These are phyloP conservation scores for Daldinia decipiens DNA, from an alignment of 495 filamentous ascomycete species.

Conservation along the genomic window DNA sequence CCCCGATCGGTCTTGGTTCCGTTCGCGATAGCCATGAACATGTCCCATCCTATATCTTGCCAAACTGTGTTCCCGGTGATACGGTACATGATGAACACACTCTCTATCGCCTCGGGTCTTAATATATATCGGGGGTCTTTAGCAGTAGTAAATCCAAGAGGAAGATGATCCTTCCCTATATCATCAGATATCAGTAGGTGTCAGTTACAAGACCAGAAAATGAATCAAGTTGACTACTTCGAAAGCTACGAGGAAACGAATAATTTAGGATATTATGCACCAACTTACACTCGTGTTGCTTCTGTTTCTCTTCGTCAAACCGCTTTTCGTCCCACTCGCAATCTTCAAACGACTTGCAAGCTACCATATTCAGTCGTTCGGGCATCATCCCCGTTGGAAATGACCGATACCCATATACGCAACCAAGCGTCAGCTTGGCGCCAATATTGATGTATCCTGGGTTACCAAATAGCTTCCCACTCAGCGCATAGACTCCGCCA, in stretches of 20 bases:
- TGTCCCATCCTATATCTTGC: slow-evolving; percentile 76
- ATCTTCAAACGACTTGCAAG: slow-evolving; percentile 67
- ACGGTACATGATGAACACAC: slow-evolving; percentile 76
- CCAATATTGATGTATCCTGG: slow-evolving; percentile 77
- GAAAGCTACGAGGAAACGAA: background rate
- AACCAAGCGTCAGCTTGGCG: slow-evolving; percentile 81
- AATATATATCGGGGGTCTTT: slow-evolving; percentile 58
- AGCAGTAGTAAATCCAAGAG: slow-evolving; percentile 52
- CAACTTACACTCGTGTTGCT: slow-evolving; percentile 45
- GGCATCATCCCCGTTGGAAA: slow-evolving; percentile 89
- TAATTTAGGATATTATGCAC: background rate
- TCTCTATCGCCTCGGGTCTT: slow-evolving; percentile 72
- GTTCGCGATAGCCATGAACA: slow-evolving; percentile 73
- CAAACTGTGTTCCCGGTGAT: slow-evolving; percentile 71
- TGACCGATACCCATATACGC: slow-evolving; percentile 83
- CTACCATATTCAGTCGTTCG: slow-evolving; percentile 70
- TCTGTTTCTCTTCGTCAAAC: slow-evolving; percentile 53
- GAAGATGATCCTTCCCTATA: slow-evolving; percentile 45
- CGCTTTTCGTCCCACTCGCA: slow-evolving; percentile 78
- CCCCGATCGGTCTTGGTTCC: slow-evolving; percentile 67
- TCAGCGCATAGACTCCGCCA: slow-evolving; percentile 85
- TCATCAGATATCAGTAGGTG: slow-evolving; percentile 1
- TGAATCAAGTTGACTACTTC: background rate
- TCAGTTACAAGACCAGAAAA: background rate
- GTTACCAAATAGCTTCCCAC: slow-evolving; percentile 75